These are phyloP conservation scores for Aspergillus hancockii DNA, from an alignment of 495 filamentous ascomycete species.

Conservation along the genomic window DNA sequence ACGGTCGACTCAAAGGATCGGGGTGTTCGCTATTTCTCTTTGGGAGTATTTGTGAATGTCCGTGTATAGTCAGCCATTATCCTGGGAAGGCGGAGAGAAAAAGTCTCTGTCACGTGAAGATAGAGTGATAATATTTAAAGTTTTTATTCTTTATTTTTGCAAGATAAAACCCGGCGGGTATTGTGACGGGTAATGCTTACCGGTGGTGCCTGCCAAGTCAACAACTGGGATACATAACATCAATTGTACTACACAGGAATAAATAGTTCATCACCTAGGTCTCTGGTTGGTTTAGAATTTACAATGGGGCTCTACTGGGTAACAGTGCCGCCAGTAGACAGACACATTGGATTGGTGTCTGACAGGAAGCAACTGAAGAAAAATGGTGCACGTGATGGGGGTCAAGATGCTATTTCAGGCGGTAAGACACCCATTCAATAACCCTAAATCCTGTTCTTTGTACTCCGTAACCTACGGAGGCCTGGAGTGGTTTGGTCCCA, in stretches of 20 bases:
- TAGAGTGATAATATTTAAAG: constrained; percentile 24
- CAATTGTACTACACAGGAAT: no score
- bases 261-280: no score
- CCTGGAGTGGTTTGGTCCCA: background rate
- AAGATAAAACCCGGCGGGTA: constrained; percentile 6
- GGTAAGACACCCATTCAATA: background rate
- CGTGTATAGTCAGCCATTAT: background rate
- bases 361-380: background rate
- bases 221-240: background rate
- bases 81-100: constrained; percentile 20
- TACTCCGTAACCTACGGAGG: background rate
- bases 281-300: no score
- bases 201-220: constrained; percentile 6
- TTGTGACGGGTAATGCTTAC: constrained; percentile 14
- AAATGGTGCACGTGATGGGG: background rate
- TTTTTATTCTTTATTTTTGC: constrained; percentile 14
- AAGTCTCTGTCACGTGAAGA: constrained; percentile 29
- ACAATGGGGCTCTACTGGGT: background rate
- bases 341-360: background rate
- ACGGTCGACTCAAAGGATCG: background rate
- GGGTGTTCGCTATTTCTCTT: background rate
- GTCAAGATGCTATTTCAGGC: background rate
- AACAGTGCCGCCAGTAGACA: background rate
- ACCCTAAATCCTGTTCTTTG: background rate
- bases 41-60: background rate